phyloP scores from a whole-genome alignment of 2,329 filamentous ascomycete genomes.

The Aulographum hederae region DNA sequence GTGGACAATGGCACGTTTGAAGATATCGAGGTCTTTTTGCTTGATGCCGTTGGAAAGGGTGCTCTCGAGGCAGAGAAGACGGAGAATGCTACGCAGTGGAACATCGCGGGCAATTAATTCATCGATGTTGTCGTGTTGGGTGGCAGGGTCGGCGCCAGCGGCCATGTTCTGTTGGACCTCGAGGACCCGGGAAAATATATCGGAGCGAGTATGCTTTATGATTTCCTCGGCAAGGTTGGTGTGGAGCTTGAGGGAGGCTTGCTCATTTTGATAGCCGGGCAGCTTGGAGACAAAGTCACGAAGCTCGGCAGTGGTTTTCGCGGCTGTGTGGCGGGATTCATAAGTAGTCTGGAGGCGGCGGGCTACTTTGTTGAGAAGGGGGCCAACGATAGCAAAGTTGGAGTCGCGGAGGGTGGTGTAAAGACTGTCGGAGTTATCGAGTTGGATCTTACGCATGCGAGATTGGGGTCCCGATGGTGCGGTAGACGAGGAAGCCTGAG shows the following conservation, averaged over 20 bases:
- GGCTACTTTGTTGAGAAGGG: slow-evolving; percentile 75
- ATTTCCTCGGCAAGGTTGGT: slow-evolving; percentile 89
- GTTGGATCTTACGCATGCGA: slow-evolving; percentile 71
- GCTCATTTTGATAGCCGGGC: slow-evolving; percentile 81
- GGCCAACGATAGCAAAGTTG: slow-evolving; percentile 90
- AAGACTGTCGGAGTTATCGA: slow-evolving; percentile 78
- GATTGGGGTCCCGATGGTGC: slow-evolving; percentile 34
- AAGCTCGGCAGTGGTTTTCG: slow-evolving; percentile 78
- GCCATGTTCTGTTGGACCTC: slow-evolving; percentile 94
- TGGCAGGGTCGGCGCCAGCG: slow-evolving; percentile 71
- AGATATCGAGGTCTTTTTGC: slow-evolving; percentile 72
- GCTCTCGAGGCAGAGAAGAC: slow-evolving; percentile 79
- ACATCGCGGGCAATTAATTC: slow-evolving; percentile 84
- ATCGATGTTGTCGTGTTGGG: slow-evolving; percentile 79
- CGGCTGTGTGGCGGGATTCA: slow-evolving; percentile 60
- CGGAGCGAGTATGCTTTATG: slow-evolving; percentile 77
- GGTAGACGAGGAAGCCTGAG: slow-evolving; percentile 11
- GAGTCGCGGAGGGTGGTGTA: slow-evolving; percentile 77
- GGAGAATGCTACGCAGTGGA: slow-evolving; percentile 62
- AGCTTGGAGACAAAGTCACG: slow-evolving; percentile 91
- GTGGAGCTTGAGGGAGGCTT: slow-evolving; percentile 81
- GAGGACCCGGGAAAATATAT: slow-evolving; percentile 71
- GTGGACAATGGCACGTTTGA: slow-evolving; percentile 73
- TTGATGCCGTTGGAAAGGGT: slow-evolving; percentile 79
- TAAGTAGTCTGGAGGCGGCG: slow-evolving; percentile 74